Evolutionary conservation across 371 early-diverging fungal genomes (phyloP), one percentile per base, ranked within the genome.

Genomic region (Actinomucor elegans): DNA sequence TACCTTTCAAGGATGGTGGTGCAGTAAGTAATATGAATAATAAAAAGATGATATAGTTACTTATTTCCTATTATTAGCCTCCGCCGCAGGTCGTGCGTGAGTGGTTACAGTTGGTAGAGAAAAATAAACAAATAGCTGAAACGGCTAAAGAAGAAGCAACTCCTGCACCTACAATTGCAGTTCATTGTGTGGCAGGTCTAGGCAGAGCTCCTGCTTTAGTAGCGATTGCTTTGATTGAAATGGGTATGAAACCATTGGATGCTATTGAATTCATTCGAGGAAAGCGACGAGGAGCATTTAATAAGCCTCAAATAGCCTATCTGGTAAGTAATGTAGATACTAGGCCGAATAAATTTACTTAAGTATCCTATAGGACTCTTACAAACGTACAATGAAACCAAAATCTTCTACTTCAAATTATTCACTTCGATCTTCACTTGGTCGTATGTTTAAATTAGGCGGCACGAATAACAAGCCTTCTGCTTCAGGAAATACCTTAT

Each of bases 131-230:
- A 35, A 28, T 54, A 24, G 58, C 64, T 15, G 64, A 65, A 15
- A 75, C 78, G 41, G 61, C 70, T 9, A 50, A 64, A 23, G 60
- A 73, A 51, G 70, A 64, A 18, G 58, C 55, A 26, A 61, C 66
- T 29, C 60, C 72, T 31, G 57, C 66, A 17, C 84, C 83, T 15
- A 86, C 89, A 0, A 88, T 93, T 56, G 94, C 91, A 5, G 89
- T 92, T n/a, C 94, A 93, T 64, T 93, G 94, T 56, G 93, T 93
- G 5, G 92, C 94, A 14, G 94, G 94, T 27, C 76, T 93, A 20
- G 92, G 92, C 11, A 63, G 87, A 23, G 88, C 89, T 5, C 89
- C 89, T 15, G 90, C 85, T 4, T 67, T 88, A 21, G 84, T 86
- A 11, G 86, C 91, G 36, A 84, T 93, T 58, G 94, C 94, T 31